Percentiles rank a stretch among this genome's conserved stretches.
Conservation (phyloP, 2,329 filamentous ascomycete species). For the Aspergillus sergii region DNA sequence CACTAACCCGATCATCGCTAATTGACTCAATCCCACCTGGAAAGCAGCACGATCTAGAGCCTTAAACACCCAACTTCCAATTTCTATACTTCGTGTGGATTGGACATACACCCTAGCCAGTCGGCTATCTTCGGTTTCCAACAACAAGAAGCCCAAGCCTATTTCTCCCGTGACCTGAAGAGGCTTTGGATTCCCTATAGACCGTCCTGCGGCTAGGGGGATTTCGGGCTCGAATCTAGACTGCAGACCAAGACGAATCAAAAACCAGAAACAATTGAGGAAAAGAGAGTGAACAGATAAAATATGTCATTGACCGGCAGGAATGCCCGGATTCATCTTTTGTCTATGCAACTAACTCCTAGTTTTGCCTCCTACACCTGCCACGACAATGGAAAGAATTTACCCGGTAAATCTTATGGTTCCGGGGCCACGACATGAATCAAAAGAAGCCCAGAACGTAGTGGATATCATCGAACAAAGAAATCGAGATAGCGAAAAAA, state of each 20-base stretch:
- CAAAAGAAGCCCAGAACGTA: slow-evolving; percentile 20
- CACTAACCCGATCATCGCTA: neutral
- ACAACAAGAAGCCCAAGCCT: neutral
- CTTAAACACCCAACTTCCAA: neutral
- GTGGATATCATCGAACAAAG: slow-evolving; percentile 27
- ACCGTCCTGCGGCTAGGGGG: neutral
- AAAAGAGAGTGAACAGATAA: neutral
- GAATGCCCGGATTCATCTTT: slow-evolving; percentile 5
- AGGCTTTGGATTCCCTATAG: neutral
- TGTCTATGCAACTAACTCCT: slow-evolving; percentile 14
- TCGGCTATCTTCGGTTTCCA: neutral
- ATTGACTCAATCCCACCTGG: neutral
- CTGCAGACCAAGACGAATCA: neutral
- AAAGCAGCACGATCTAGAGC: neutral
- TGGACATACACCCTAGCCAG: neutral
- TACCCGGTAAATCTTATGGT: slow-evolving; percentile 4
- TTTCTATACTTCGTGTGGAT: neutral
- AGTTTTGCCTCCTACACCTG: slow-evolving; percentile 6
- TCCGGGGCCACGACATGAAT: neutral
- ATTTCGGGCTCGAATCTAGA: neutral
- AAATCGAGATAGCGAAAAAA: slow-evolving; percentile 15
- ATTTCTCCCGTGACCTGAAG: neutral
- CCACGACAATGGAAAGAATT: slow-evolving; percentile 3
- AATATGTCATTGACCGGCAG: neutral
- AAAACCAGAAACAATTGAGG: neutral